Evolutionary conservation across 805 yeast species (phyloP), one percentile per base, ranked within the genome.

Genomic region (Barnettozyma salicaria): DNA sequence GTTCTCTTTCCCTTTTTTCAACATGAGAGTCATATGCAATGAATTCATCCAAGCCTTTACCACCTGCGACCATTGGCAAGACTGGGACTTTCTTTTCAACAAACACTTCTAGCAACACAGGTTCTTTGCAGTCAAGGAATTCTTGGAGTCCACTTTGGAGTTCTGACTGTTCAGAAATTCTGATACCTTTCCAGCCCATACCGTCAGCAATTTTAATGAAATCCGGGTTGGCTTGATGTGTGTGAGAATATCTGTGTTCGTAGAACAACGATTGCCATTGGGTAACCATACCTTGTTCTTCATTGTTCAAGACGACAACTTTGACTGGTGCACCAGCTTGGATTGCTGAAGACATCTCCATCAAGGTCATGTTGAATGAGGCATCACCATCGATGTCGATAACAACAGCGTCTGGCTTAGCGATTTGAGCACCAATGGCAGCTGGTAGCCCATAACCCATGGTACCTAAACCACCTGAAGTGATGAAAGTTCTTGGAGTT

Each of bases 231-330:
- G 74, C 59, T 68, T 92, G 98, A 67, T 92, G 97, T 18, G 98
- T 90, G 65, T 92, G 97, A n/a, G 97, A 74, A 63, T 86, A 92
- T 66, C 98, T 79, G 65, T 90, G 90, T 63, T 90, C 95, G 66
- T 92, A 92, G 72, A 92, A 92, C 44, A 92, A 69, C 10, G 96
- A 83, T 70, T 92, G 98, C 98, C 98, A 92, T 65, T 92, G 98
- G 11, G 97, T 90, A 39, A 92, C 98, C 98, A 92, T 92, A 59
- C 98, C 98, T 70, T 92, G 98, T 69, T 92, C 98, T 68, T 90
- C 97, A 63, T 92, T 92, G 67, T 92, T 92, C 59, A 92, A 70
- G 39, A 92, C 80, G 60, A 87, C 72, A 43, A 86, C 75, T 70
- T 92, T 92, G 47, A 92, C 81, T 40, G 96, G 96, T 34, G 95